phyloP scores from a whole-genome alignment of 2,329 filamentous ascomycete species.

The Acarospora socialis region DNA sequence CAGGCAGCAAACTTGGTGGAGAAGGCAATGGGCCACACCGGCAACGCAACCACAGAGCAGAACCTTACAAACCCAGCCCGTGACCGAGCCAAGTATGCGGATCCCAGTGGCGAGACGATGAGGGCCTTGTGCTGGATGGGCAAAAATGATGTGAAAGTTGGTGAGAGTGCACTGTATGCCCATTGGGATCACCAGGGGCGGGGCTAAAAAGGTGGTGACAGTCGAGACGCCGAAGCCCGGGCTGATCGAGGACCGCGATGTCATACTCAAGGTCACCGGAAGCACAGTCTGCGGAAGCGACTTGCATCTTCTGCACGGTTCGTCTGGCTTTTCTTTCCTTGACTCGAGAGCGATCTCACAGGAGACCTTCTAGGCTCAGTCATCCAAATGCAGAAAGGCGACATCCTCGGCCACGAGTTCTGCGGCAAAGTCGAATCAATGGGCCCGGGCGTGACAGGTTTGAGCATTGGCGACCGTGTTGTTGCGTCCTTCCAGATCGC shows the following conservation, averaged over 20 bases:
- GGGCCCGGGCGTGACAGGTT: slow-evolving; percentile 39
- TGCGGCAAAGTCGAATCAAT: slow-evolving; percentile 39
- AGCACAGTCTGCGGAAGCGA: slow-evolving; percentile 49
- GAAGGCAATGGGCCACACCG: slow-evolving; percentile 51
- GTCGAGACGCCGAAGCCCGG: slow-evolving; percentile 55
- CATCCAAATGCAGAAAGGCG: slow-evolving; percentile 46
- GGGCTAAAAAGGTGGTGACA: no score
- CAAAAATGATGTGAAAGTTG: slow-evolving; percentile 61
- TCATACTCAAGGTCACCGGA: slow-evolving; percentile 65
- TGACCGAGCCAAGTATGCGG: slow-evolving; percentile 36
- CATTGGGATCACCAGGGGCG: no score
- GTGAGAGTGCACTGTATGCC: no score
- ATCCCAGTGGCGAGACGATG: slow-evolving; percentile 48
- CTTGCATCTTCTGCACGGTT: slow-evolving; percentile 36
- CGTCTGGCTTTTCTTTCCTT: slow-evolving; percentile 3
- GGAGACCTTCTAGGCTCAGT: slow-evolving; percentile 26
- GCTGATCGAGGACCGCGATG: slow-evolving; percentile 58
- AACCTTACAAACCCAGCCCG: slow-evolving; percentile 53
- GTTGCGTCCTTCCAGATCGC: slow-evolving; percentile 83
- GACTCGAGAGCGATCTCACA: not conserved
- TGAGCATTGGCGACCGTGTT: slow-evolving; percentile 51
- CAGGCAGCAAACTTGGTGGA: slow-evolving; percentile 57
- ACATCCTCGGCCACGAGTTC: slow-evolving; percentile 51
- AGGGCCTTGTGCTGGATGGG: slow-evolving; percentile 71
- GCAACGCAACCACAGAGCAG: slow-evolving; percentile 50